Evolutionary conservation across 345 rosid genomes (phyloP), one percentile per base, ranked within the genome.

Genomic region (Hevea brasiliensis): DNA sequence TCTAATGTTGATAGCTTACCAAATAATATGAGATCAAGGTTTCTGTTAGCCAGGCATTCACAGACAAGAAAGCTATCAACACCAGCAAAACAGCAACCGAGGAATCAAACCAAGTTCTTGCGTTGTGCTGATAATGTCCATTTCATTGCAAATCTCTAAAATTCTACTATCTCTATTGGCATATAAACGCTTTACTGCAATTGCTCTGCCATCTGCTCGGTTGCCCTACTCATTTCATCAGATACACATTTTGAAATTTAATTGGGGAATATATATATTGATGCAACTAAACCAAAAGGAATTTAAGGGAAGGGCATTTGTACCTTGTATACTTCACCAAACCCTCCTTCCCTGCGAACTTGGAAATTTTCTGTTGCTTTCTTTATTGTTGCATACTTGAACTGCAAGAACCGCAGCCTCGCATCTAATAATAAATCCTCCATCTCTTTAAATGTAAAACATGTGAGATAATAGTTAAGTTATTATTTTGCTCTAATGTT

Each of bases 191-290:
- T 90, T 90, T 48, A 90, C 71, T 41, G 92, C 90, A 3, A 88
- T 85, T 80, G 86, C 94, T 84, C 94, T 84, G 24, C 92, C 88
- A 47, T 90, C 94, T 54, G 77, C 83, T 29, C 88, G 81, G 35
- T 84, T 86, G 54, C 94, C 94, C 90, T 85, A 44, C 54, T 40
- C 65, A 67, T 13, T 70, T 9, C 64, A 74, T 32, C 3, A 40
- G 10, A 8, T 9, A 3, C 35, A 37, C 6, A 64, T 13, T n/a
- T n/a, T 12, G 14, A 8, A 42, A 21, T 13, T 35, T 32, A 9
- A 8, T 11, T 44, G 47, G 37, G 45, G 41, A 18, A 15, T 29
- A 6, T n/a, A n/a, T n/a, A n/a, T 2, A 20, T 4, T 8, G 6
- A 7, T 12, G 45, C 24, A 48, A 53, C 0, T 3, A 56, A 44